A percentile compares a stretch with the other conserved stretches of the same genome.
These are phyloP conservation scores for Aethionema arabicum DNA, from an alignment of 345 rosid genomes.

Conservation along the genomic window DNA sequence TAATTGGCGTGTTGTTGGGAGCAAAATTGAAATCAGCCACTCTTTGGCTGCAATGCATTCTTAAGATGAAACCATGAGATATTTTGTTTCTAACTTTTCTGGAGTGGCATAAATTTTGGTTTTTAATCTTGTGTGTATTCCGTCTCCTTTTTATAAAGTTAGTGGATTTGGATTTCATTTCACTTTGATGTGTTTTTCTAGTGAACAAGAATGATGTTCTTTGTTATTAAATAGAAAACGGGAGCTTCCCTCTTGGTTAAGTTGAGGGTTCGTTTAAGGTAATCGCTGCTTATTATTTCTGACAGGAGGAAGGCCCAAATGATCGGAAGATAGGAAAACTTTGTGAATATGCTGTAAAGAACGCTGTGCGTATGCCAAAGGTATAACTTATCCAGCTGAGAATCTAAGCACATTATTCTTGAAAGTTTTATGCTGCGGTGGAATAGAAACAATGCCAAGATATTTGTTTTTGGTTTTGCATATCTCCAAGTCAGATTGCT, in stretches of 20 bases:
- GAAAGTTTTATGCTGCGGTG: not conserved
- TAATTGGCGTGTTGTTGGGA: slow-evolving; percentile 3
- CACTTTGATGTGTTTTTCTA: slow-evolving; percentile 2
- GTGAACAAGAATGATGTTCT: slow-evolving; percentile 1
- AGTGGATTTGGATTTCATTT: slow-evolving; percentile 12
- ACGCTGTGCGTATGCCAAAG: slow-evolving; percentile 93
- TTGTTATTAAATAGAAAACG: not conserved
- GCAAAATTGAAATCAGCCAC: not conserved
- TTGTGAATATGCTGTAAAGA: slow-evolving; percentile 91
- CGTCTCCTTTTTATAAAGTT: not conserved
- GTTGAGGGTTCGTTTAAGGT: slow-evolving; percentile 1
- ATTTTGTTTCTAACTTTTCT: slow-evolving; percentile 3
- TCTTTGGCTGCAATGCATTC: slow-evolving; percentile 4
- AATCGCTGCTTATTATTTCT: slow-evolving; percentile 23
- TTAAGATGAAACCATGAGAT: not conserved
- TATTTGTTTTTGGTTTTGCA: not conserved
- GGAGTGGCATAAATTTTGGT: not conserved
- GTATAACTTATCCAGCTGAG: slow-evolving; percentile 42
- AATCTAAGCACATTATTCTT: not conserved
- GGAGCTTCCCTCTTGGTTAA: slow-evolving; percentile 11
- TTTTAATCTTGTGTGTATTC: slow-evolving; percentile 7
- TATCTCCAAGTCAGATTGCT: slow-evolving; percentile 6
- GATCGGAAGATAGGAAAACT: slow-evolving; percentile 89
- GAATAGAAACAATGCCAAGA: not conserved
- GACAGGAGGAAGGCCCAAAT: slow-evolving; percentile 87